phyloP scores from a whole-genome alignment of 306 rosid genomes.

The Dryas alaskensis region DNA sequence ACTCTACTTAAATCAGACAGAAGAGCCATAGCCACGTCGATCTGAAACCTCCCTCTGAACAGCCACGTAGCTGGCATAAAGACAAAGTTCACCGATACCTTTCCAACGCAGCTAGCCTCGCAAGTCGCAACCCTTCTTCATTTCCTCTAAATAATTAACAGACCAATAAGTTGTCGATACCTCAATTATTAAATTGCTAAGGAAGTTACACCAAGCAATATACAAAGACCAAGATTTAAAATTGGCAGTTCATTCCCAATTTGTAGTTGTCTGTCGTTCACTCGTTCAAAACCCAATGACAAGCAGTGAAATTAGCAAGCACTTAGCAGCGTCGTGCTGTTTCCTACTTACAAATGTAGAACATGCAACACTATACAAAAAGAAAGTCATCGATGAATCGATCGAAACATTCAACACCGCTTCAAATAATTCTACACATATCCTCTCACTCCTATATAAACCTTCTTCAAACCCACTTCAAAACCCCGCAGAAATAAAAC shows the following conservation, averaged over 20 bases:
- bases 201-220: no score
- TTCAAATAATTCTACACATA: not conserved
- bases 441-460: not conserved
- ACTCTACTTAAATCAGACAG: not conserved
- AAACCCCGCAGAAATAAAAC: not conserved
- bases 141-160: no score
- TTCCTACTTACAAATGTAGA: not conserved
- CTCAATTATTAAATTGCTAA: no score
- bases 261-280: no score
- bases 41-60: not conserved
- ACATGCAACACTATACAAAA: not conserved
- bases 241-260: no score
- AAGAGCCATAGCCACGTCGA: not conserved
- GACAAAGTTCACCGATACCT: slow-evolving; percentile 3
- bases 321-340: no score
- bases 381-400: not conserved
- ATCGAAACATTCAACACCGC: not conserved
- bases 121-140: no score
- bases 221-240: no score
- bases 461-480: not conserved
- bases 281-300: no score
- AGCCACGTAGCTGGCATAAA: not conserved
- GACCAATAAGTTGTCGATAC: no score
- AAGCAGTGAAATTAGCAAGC: no score
- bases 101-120: not conserved